A percentile compares a stretch with the other conserved stretches of the same genome.
These are phyloP conservation scores for Podospora pseudoanserina DNA, from an alignment of 495 filamentous ascomycete genomes.

Conservation along the genomic window DNA sequence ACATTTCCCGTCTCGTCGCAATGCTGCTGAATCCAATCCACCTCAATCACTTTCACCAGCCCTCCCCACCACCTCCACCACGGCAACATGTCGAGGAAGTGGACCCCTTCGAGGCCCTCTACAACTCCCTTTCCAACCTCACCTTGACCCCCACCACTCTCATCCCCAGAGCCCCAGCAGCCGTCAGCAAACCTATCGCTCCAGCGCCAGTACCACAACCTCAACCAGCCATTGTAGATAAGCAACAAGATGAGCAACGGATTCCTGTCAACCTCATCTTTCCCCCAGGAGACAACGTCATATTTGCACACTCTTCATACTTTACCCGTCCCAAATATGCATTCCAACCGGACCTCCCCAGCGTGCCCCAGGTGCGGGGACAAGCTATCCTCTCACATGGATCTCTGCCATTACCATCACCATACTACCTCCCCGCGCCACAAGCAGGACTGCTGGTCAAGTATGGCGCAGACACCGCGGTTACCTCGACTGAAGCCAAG, in stretches of 20 bases:
- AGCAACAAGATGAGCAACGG: neutral
- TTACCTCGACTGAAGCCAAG: conserved; percentile 17
- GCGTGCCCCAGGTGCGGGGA: conserved; percentile 11
- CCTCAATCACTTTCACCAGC: neutral
- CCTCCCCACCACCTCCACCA: neutral
- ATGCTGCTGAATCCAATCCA: conserved; percentile 9
- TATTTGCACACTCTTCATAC: conserved; percentile 28
- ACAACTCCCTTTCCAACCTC: conserved; percentile 19
- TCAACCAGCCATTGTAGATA: neutral
- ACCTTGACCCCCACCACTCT: conserved; percentile 7
- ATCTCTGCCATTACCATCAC: neutral
- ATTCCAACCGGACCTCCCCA: conserved; percentile 16
- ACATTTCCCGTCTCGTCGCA: neutral
- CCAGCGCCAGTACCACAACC: neutral
- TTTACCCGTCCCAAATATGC: conserved; percentile 10
- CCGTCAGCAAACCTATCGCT: neutral
- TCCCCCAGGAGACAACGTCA: conserved; percentile 24
- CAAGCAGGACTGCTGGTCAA: conserved; percentile 15
- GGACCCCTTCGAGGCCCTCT: conserved; percentile 22
- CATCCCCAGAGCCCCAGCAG: neutral
- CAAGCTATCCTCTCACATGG: conserved; percentile 2
- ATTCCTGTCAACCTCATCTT: conserved; percentile 19
- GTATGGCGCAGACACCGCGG: conserved; percentile 12
- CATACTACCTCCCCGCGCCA: conserved; percentile 6
- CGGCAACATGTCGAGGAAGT: neutral